Evolutionary conservation across 768 basidiomycete genomes (phyloP).

Genomic region (Leucocoprinus leucothites): DNA sequence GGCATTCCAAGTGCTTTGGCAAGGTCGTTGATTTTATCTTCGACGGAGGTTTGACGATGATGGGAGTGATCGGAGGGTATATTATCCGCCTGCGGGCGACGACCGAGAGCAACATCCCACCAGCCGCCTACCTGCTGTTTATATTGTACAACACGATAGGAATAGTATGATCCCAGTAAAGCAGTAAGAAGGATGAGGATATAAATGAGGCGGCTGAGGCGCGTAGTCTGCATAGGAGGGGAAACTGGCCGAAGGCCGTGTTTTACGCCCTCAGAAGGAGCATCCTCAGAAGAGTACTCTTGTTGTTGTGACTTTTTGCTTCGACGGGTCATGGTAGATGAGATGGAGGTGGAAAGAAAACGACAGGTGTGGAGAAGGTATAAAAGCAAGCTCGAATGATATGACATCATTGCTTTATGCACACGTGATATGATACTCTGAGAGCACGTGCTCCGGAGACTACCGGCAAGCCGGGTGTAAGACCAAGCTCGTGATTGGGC

Average conservation of each 20-base stretch:
- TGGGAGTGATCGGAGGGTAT: conserved; percentile 20
- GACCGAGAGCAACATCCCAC: conserved; percentile 42
- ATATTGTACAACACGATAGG: conserved; percentile 46
- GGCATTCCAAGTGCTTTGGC: conserved; percentile 63
- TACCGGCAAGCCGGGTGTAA: background rate
- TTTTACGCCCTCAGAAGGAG: conserved; percentile 15
- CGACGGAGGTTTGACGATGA: conserved; percentile 30
- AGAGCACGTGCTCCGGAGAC: background rate
- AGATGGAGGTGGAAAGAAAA: background rate
- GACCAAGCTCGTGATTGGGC: background rate
- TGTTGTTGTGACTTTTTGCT: conserved; percentile 2
- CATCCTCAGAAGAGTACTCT: conserved; percentile 1
- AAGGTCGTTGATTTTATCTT: conserved; percentile 55
- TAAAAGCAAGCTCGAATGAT: too few relatives aligned
- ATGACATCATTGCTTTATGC: too few relatives aligned
- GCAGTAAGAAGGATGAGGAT: conserved; percentile 37
- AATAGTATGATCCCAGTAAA: conserved; percentile 47
- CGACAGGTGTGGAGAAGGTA: background rate
- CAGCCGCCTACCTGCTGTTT: conserved; percentile 55
- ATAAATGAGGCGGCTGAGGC: conserved; percentile 51
- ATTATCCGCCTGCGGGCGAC: background rate
- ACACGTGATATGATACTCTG: too few relatives aligned
- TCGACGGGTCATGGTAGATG: background rate
- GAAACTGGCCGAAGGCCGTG: conserved; percentile 30
- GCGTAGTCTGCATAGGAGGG: conserved; percentile 40